phyloP scores from a whole-genome alignment of 2,329 filamentous ascomycete genomes.

The Cordyceps fumosorosea region DNA sequence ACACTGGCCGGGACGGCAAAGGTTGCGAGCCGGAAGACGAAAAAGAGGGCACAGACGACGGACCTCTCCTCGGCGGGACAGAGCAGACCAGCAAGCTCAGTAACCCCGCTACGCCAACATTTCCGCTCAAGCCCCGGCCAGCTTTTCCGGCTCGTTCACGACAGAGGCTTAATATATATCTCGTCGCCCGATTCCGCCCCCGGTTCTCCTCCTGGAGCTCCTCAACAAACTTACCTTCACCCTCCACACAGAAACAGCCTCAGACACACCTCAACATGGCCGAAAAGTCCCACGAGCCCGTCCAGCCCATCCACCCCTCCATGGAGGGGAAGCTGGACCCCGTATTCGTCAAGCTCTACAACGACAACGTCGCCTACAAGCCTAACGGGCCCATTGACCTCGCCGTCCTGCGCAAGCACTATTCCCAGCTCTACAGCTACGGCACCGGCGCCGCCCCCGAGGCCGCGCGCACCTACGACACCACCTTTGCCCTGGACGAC shows the following conservation, averaged over 20 bases:
- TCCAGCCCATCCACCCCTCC: slow-evolving; percentile 42
- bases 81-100: too few relatives aligned
- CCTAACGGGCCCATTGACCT: slow-evolving; percentile 35
- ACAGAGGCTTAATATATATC: background rate
- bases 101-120: background rate
- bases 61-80: background rate
- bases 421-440: slow-evolving; percentile 39
- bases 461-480: slow-evolving; percentile 33
- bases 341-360: slow-evolving; percentile 42
- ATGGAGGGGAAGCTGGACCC: slow-evolving; percentile 40
- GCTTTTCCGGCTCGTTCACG: background rate
- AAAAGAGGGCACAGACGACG: too few relatives aligned
- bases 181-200: background rate
- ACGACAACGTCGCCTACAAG: slow-evolving; percentile 35
- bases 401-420: slow-evolving; percentile 30
- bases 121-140: background rate
- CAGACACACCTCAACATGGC: slow-evolving; percentile 11
- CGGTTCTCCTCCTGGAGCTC: background rate
- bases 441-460: slow-evolving; percentile 36
- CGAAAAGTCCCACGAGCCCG: slow-evolving; percentile 30
- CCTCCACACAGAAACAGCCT: background rate
- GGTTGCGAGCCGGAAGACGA: background rate
- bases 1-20: too few relatives aligned
- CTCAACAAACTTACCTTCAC: background rate
- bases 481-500: slow-evolving; percentile 26